Evolutionary conservation across 1,284 basidiomycete species (phyloP), one percentile per base, ranked within the genome.

Genomic region (Exobasidium cylindrosporum): DNA sequence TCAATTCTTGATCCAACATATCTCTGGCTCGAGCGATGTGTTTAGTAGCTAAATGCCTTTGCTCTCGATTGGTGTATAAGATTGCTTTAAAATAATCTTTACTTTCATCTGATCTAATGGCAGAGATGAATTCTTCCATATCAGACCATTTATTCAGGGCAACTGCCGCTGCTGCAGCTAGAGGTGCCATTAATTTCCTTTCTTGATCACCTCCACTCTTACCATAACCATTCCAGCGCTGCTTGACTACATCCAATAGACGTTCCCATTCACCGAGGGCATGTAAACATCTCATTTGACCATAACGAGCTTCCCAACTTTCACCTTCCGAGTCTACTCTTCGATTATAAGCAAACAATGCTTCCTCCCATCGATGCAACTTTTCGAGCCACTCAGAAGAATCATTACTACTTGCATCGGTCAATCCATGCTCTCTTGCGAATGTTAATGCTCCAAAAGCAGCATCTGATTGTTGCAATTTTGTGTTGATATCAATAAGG

Each of bases 261-360:
- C 88, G 86, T 71, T 96, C 95, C 96, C 96, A 99, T 83, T 98
- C 95, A 46, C 96, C 96, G 4, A 99, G 85, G 3, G 96, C 96
- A 80, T 98, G 95, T 29, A 98, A 82, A 79, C 95, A 97, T 69
- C 92, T 92, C 87, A 98, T 95, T 61, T 90, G 87, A 14, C 96
- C 96, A 61, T 84, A 67, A 89, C 89, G 87, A 43, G 89, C 83
- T 54, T 90, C 89, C 29, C 70, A 72, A 54, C 66, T 62, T 32
- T 72, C 69, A 0, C 72, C 70, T 11, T 87, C 86, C 31, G 87
- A 84, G 58, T 86, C 84, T 0, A 89, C 88, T 66, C 91, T 88
- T 73, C 88, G 87, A 68, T 94, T 89, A 78, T 97, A 97, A 0
- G 90, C 90, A 24, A 83, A 83, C 54, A 98, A 83, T 0, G 96